Base-by-base conservation (phyloP, 148 eudicot genomes). In the Camellia granthamiana region DNA sequence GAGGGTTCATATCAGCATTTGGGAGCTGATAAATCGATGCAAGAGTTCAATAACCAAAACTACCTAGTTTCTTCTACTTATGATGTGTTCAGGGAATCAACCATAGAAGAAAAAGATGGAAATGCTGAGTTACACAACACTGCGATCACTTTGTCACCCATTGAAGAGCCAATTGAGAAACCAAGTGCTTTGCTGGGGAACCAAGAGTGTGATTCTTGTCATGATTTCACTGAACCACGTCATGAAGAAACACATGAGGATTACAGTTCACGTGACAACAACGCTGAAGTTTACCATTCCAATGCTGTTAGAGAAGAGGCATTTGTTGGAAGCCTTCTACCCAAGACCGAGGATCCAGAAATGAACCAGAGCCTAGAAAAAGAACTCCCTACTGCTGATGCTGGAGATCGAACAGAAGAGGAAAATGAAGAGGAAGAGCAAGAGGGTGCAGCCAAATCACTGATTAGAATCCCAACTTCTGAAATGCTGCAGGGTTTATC, bases 1-100 rank as follows among this genome's bases (percentile, higher is more conserved):
- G 87, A 84, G 68, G 81, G 73, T 21, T 80, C 88, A 43, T 80
- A 56, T 72, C 78, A 81, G 81, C 47, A 80, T 58, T 56, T 49
- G 63, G 73, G 70, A 18, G 63, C 67, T 8, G 46, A 44, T 46
- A 47, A 71, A 62, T 76, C 69, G 38, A 15, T 46, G 8, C 30
- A 44, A 44, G 30, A 16, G 55, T 69, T 43, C 49, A 69, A 69
- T 18, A 59, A 44, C 54, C 78, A 61, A 42, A 56, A 46, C 18
- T 21, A 46, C 41, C 55, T 5, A 75, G 49, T 69, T 16, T 66
- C 62, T 30, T 16, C 38, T 19, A 80, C 42, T 11, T 56, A 38
- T 79, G 52, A 54, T 73, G 74, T 72, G 56, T 54, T 18, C 47
- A 71, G 54, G 49, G 84, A 80, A 58, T 76, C 71, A 73, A 44